phyloP scores from a whole-genome alignment of 805 yeast genomes.

The Spathaspora hagerdaliae region DNA sequence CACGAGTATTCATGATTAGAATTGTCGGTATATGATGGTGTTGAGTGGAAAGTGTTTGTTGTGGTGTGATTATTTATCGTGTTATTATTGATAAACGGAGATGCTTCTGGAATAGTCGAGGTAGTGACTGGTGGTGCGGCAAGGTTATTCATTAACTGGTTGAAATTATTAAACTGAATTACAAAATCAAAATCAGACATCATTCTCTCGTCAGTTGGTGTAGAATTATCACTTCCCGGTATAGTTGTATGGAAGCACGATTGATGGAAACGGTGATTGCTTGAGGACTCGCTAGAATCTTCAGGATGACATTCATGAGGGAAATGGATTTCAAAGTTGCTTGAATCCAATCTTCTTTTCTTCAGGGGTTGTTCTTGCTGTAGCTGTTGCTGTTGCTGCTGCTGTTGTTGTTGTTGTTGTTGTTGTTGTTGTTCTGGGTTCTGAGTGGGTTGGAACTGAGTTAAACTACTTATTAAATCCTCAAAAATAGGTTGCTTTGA shows the following conservation, averaged over 20 bases:
- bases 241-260: constrained; percentile 44
- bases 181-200: constrained; percentile 36
- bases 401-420: constrained; percentile 5
- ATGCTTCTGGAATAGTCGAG: background rate
- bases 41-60: background rate
- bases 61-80: background rate
- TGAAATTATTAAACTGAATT: constrained; percentile 31
- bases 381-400: constrained; percentile 1
- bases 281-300: constrained; percentile 2
- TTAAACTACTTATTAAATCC: constrained; percentile 27
- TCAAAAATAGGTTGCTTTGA: constrained; percentile 35
- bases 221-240: constrained; percentile 16
- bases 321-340: constrained; percentile 30
- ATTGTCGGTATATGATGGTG: no score
- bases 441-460: constrained; percentile 24
- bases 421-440: constrained; percentile 1
- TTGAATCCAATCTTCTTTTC: constrained; percentile 5
- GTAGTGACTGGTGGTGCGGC: background rate
- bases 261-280: constrained; percentile 30
- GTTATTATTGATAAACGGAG: background rate
- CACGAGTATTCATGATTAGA: constrained; percentile 30
- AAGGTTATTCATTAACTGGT: constrained; percentile 6
- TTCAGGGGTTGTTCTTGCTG: constrained; percentile 5
- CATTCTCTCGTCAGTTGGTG: constrained; percentile 7
- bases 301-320: constrained; percentile 35